phyloP scores from a whole-genome alignment of 306 rosid species.

The Styphnolobium japonicum region DNA sequence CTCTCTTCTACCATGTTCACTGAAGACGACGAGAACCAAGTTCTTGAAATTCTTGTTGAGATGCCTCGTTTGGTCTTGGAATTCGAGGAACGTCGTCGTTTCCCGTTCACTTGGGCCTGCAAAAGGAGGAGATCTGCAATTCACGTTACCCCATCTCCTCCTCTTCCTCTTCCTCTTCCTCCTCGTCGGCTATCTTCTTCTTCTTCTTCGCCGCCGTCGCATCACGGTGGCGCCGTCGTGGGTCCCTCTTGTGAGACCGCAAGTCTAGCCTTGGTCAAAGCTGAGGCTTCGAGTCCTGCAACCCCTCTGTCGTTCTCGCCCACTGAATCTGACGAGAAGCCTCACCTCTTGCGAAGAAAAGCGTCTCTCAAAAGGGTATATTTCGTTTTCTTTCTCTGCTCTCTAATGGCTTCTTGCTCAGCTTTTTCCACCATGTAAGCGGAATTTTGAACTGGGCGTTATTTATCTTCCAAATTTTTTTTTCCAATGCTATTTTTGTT shows the following conservation, averaged over 20 bases:
- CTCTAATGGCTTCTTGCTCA: not conserved
- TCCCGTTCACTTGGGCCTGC: slow-evolving; percentile 35
- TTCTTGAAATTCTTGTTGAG: slow-evolving; percentile 25
- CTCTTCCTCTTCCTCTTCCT: not conserved
- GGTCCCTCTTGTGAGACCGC: not conserved
- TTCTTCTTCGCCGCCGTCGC: not conserved
- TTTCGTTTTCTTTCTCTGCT: not conserved
- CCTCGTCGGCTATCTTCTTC: too few species aligned
- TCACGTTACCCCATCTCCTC: not conserved
- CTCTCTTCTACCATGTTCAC: not conserved
- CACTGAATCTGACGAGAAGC: slow-evolving; percentile 55
- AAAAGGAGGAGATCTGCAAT: slow-evolving; percentile 53
- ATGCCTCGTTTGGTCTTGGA: slow-evolving; percentile 6
- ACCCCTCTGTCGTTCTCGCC: slow-evolving; percentile 48
- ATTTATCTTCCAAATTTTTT: not conserved
- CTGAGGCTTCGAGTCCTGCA: slow-evolving; percentile 32
- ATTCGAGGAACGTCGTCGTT: not conserved
- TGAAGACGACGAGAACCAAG: slow-evolving; percentile 30
- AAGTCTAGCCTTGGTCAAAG: slow-evolving; percentile 4
- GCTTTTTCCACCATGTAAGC: not conserved
- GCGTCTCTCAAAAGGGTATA: slow-evolving; percentile 38
- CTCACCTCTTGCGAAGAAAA: slow-evolving; percentile 15
- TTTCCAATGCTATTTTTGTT: not conserved
- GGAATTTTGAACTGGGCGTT: not conserved
- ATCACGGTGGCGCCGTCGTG: not conserved